Evolutionary conservation across 805 yeast species (phyloP).

Genomic region (Torulaspora indica): DNA sequence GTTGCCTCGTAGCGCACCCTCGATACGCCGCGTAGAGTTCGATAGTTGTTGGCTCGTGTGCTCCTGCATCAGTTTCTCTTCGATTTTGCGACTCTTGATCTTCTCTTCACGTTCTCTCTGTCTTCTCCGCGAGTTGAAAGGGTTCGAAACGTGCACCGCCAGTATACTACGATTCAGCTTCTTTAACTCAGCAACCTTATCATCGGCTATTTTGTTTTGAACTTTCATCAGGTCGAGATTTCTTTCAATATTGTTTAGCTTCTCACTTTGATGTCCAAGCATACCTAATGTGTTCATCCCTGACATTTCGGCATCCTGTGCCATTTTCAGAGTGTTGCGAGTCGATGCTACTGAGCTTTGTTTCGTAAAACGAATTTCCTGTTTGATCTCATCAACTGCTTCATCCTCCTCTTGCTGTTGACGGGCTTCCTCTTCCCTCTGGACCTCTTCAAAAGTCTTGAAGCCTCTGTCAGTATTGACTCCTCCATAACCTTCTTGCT

Average conservation of each 20-base stretch:
- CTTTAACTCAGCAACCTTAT: slow-evolving; percentile 72
- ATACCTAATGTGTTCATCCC: slow-evolving; percentile 83
- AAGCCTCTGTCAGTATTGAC: slow-evolving; percentile 48
- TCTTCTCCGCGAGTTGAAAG: slow-evolving; percentile 79
- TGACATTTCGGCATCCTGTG: slow-evolving; percentile 65
- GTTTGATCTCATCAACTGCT: slow-evolving; percentile 81
- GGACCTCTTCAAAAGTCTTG: slow-evolving; percentile 35
- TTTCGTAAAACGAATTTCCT: slow-evolving; percentile 75
- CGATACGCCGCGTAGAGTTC: slow-evolving; percentile 64
- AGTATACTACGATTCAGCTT: slow-evolving; percentile 76
- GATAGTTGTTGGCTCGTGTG: slow-evolving; percentile 54
- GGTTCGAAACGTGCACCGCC: slow-evolving; percentile 76
- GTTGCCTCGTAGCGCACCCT: slow-evolving; percentile 51
- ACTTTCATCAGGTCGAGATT: slow-evolving; percentile 72
- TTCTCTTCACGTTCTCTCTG: slow-evolving; percentile 68
- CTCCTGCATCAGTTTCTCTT: slow-evolving; percentile 60
- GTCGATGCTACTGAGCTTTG: slow-evolving; percentile 84
- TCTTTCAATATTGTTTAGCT: slow-evolving; percentile 73
- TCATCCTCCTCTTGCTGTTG: slow-evolving; percentile 64
- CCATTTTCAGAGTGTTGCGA: slow-evolving; percentile 70
- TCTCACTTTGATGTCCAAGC: slow-evolving; percentile 90
- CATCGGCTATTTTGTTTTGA: slow-evolving; percentile 77
- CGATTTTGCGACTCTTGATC: slow-evolving; percentile 55
- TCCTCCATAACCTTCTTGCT: slow-evolving; percentile 63
- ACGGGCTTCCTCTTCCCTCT: slow-evolving; percentile 37